phyloP scores from a whole-genome alignment of 139 green algal species.

The Chlamydomonas sp. region DNA sequence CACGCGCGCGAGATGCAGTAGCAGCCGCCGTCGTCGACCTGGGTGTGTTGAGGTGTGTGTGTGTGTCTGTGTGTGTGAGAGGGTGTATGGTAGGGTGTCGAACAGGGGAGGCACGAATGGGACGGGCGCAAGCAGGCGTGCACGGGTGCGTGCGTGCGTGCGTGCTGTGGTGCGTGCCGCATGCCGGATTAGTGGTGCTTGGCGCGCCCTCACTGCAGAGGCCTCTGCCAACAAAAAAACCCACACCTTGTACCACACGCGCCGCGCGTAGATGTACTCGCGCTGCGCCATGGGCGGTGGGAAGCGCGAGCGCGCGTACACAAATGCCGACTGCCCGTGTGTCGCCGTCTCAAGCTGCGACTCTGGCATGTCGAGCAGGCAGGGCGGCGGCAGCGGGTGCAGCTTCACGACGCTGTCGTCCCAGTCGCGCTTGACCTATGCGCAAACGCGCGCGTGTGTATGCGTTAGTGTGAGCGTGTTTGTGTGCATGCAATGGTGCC shows the following conservation, averaged over 20 bases:
- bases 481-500: no score
- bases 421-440: constrained; percentile 43
- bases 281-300: constrained; percentile 55
- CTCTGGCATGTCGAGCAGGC: not conserved
- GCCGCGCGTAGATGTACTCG: constrained; percentile 59
- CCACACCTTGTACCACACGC: constrained; percentile 50
- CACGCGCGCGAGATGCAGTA: constrained; percentile 32
- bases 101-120: no score
- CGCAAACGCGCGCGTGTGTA: no score
- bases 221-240: not conserved
- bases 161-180: no score
- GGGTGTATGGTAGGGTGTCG: no score
- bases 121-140: constrained; percentile 1
- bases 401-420: constrained; percentile 32
- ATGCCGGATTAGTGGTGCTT: not conserved
- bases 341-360: not conserved
- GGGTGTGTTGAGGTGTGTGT: no score
- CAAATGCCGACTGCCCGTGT: not conserved
- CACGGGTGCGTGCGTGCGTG: no score
- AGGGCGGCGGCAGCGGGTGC: not conserved
- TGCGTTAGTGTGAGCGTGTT: no score
- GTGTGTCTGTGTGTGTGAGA: no score
- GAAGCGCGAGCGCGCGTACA: constrained; percentile 44
- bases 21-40: constrained; percentile 50
- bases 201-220: not conserved